phyloP scores from a whole-genome alignment of 2,329 filamentous ascomycete genomes.

The Neopestalotiopsis sp. region DNA sequence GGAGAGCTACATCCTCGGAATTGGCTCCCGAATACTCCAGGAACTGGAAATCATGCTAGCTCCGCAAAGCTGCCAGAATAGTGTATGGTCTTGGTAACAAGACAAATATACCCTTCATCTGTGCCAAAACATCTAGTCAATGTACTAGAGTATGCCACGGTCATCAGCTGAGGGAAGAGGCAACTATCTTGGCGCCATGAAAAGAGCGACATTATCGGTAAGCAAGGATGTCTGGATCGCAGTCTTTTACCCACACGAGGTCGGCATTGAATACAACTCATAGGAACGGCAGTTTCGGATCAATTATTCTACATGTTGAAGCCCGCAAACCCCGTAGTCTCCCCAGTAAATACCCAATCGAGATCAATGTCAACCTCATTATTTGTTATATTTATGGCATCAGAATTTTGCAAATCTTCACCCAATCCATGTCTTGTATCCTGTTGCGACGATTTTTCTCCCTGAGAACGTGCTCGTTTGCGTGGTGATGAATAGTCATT shows the following conservation, averaged over 20 bases:
- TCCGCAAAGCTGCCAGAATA: neutral
- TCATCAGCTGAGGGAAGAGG: neutral
- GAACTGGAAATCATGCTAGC: neutral
- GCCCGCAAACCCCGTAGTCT: neutral
- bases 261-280: neutral
- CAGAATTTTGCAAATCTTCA: neutral
- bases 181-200: neutral
- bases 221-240: neutral
- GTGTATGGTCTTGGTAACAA: neutral
- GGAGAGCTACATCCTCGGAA: neutral
- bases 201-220: neutral
- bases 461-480: neutral
- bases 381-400: neutral
- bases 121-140: neutral
- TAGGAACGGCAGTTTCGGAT: neutral
- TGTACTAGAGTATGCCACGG: neutral
- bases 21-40: neutral
- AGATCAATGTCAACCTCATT: neutral
- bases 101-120: neutral
- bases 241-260: neutral
- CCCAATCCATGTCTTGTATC: neutral
- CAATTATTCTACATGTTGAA: neutral
- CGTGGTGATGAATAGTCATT: neutral
- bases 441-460: neutral
- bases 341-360: conserved; percentile 3